Conservation (phyloP, 768 basidiomycete genomes). For the Phaffia tasmanica region DNA sequence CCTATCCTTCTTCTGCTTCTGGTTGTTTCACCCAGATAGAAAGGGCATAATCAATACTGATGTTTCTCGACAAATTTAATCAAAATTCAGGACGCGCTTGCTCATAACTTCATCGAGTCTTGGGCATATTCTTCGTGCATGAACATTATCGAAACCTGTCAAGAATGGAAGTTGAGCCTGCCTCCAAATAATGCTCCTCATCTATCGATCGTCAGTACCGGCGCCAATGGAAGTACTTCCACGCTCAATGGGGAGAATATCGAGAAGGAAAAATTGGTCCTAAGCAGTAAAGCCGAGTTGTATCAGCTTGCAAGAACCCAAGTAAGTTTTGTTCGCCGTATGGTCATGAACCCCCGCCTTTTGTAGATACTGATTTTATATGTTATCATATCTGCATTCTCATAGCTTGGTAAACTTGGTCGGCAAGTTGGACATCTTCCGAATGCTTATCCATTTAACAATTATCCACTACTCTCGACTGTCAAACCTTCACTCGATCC, state of each 20-base stretch:
- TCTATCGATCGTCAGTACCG: not conserved
- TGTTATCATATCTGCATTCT: not conserved
- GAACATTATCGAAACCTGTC: constrained; percentile 68
- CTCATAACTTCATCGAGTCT: constrained; percentile 66
- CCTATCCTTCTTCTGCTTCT: constrained; percentile 6
- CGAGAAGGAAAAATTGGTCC: constrained; percentile 47
- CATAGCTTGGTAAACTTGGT: constrained; percentile 75
- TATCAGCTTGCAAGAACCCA: constrained; percentile 78
- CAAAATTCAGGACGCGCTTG: constrained; percentile 37
- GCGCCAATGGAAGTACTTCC: constrained; percentile 32
- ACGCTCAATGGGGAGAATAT: constrained; percentile 40
- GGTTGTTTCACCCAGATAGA: not conserved
- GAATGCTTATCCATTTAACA: constrained; percentile 57
- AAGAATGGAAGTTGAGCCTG: constrained; percentile 46
- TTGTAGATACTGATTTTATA: too few relatives aligned
- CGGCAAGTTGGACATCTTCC: constrained; percentile 64
- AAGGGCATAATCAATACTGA: not conserved
- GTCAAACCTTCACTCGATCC: constrained; percentile 24
- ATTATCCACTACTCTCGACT: constrained; percentile 34
- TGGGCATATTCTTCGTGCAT: constrained; percentile 89
- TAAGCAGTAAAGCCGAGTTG: constrained; percentile 76
- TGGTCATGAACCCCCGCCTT: not conserved
- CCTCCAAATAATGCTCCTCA: not conserved
- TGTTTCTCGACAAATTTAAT: not conserved
- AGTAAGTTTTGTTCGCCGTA: constrained; percentile 42